Base-by-base conservation (phyloP, 1,139 yeast species). In the Scheffersomyces cryptocercus region DNA sequence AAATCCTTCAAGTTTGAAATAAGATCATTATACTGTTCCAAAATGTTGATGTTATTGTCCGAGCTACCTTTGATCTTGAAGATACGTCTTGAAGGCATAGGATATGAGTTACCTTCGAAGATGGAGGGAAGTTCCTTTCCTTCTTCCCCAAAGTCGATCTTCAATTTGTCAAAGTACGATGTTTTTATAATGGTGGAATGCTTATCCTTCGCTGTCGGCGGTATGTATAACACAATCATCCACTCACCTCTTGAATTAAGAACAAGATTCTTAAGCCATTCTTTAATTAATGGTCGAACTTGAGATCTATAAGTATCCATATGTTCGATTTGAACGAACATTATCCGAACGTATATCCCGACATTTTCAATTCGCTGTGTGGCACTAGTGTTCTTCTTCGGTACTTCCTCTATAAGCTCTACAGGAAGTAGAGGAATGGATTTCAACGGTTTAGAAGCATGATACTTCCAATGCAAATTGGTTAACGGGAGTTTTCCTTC, bases 401-500 rank as follows among this genome's bases (percentile, higher is more conserved):
- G 79, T 0, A 78, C 76, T 53, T 88, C 96, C 50, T 85, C 88
- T 5, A 73, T 66, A 29, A 88, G 70, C 10, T 70, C 63, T 4
- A 89, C 75, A 1, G 84, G 81, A 7, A 93, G 66, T 29, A 67
- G 62, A 3, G 86, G 82, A 20, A 93, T 84, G 2, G 96, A 82
- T 49, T 88, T 78, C 32, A 87, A 64, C 3, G 85, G 81, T 37
- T 75, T 72, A 10, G 81, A 70, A 12, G 75, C 64, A 29, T 76
- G 65, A 37, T 80, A 71, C 54, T 81, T 83, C 95, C 97, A 89
- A 60, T 89, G 96, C 29, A 93, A 68, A 48, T 87, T 87, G 4
- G 83, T 79, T 33, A 91, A 68, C 2, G 89, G 91, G 3, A 88
- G 70, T 45, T 78, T 75, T 11, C 74, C 50, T 34, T 68, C 66